Evolutionary conservation across 2,329 filamentous ascomycete species (phyloP).

Genomic region (Fusarium algeriense): DNA sequence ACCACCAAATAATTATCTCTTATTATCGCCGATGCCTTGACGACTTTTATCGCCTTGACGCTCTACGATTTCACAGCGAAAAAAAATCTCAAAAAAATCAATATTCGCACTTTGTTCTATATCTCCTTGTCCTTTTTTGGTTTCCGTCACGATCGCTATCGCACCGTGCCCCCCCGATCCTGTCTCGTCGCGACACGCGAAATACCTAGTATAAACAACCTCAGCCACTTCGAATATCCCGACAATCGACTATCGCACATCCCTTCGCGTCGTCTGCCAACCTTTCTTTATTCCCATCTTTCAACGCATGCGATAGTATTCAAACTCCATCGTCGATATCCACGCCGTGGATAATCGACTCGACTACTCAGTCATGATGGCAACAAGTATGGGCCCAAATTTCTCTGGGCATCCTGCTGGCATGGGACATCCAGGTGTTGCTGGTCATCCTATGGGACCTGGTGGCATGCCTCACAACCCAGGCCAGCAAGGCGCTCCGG

Average conservation of each 20-base stretch:
- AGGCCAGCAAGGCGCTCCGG: conserved; percentile 76
- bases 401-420: conserved; percentile 76
- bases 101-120: conserved; percentile 5
- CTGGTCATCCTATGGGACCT: conserved; percentile 72
- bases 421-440: conserved; percentile 79
- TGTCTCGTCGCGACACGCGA: conserved; percentile 49
- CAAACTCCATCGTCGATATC: conserved; percentile 65
- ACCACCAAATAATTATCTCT: conserved; percentile 38
- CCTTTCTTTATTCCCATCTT: conserved; percentile 22
- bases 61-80: conserved; percentile 33
- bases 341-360: conserved; percentile 70
- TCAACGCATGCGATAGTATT: conserved; percentile 58
- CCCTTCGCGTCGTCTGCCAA: conserved; percentile 24
- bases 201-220: conserved; percentile 38
- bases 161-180: conserved; percentile 37
- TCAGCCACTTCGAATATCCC: conserved; percentile 29
- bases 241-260: conserved; percentile 33
- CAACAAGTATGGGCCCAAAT: conserved; percentile 70
- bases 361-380: conserved; percentile 70
- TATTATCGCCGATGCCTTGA: conserved; percentile 47
- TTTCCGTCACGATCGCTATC: conserved; percentile 40
- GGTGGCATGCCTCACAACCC: conserved; percentile 73
- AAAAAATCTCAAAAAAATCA: conserved; percentile 5
- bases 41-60: conserved; percentile 36
- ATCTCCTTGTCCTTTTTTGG: conserved; percentile 24